Base-by-base conservation (phyloP, 306 rosid genomes). In the Medicago lupulina region DNA sequence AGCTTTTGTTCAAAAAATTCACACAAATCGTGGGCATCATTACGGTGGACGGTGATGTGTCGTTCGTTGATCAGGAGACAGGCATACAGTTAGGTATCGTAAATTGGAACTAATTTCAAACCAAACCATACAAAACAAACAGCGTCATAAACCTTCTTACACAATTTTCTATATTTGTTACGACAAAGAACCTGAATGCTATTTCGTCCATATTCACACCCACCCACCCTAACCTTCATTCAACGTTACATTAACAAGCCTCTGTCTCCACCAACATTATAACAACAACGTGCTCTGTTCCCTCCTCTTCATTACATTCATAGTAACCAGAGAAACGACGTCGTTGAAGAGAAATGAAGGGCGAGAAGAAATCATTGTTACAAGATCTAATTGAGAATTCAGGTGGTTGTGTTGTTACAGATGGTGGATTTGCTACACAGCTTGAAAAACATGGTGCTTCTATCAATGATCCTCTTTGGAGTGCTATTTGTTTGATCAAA, bases 371-470 rank as follows among this genome's bases (percentile, higher is more conserved):
- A 57, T 12, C 88, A 55, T 77, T 80, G 80, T 54, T 93, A 82
- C 93, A 89, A n/a, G 90, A 88, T 60, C 70, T 93, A 21, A 85
- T 91, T 25, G 80, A 86, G 54, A 83, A 75, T 23, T 89, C 86
- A 0, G 97, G 98, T 38, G 97, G 93, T 7, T 93, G 96, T 65
- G 92, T 86, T 51, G 86, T 91, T 15, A 75, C 83, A 0, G 98
- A 93, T 80, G 98, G 98, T 49, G 96, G 98, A 2, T 88, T 93
- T 71, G 91, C 98, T 10, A 93, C 98, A 10, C 96, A 93, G 76
- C 92, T 91, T 14, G 98, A 91, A 86, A 81, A 55, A 8, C 97
- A 87, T 61, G 98, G 93, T 38, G 92, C 97, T 50, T 75, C 84
- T 72, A 80, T 91, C 58, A 85, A 88, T 71, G 98, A 91, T 75